A percentile compares a stretch with the other conserved stretches of the same genome.
Conservation (phyloP, 768 basidiomycete species). For the Suillus bovinus region DNA sequence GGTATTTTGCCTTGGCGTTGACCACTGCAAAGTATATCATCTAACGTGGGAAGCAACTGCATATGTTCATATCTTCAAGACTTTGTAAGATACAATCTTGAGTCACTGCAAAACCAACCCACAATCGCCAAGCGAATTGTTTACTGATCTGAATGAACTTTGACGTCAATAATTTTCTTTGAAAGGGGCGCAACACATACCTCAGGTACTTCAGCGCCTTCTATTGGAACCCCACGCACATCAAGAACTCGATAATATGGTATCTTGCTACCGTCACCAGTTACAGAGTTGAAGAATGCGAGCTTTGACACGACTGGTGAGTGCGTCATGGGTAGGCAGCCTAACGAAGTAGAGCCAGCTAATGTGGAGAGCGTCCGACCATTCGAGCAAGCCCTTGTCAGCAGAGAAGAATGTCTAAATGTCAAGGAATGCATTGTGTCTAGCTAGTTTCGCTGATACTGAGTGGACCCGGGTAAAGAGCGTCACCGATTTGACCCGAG, state of each 20-base stretch:
- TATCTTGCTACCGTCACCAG: slow-evolving; percentile 59
- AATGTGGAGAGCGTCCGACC: slow-evolving; percentile 18
- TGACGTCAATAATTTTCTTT: slow-evolving; percentile 7
- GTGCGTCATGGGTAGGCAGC: slow-evolving; percentile 41
- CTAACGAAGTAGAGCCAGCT: slow-evolving; percentile 8
- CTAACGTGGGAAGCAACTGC: slow-evolving; percentile 77
- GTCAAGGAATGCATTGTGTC: slow-evolving; percentile 18
- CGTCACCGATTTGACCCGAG: neutral
- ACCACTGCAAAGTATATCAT: slow-evolving; percentile 87
- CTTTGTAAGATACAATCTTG: neutral
- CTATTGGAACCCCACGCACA: slow-evolving; percentile 69
- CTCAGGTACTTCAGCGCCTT: slow-evolving; percentile 75
- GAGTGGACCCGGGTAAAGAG: neutral
- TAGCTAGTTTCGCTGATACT: neutral
- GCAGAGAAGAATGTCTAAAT: slow-evolving; percentile 3
- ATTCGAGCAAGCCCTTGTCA: slow-evolving; percentile 8
- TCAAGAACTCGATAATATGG: slow-evolving; percentile 88
- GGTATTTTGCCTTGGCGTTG: slow-evolving; percentile 94
- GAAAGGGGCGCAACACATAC: slow-evolving; percentile 40
- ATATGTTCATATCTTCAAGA: slow-evolving; percentile 68
- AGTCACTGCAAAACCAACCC: slow-evolving; percentile 19
- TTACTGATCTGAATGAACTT: slow-evolving; percentile 56
- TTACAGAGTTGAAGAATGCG: slow-evolving; percentile 80
- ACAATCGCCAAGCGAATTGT: slow-evolving; percentile 65
- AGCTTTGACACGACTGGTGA: slow-evolving; percentile 70